Evolutionary conservation across 139 green algal genomes (phyloP).

Genomic region (Chlamydomonas applanata): DNA sequence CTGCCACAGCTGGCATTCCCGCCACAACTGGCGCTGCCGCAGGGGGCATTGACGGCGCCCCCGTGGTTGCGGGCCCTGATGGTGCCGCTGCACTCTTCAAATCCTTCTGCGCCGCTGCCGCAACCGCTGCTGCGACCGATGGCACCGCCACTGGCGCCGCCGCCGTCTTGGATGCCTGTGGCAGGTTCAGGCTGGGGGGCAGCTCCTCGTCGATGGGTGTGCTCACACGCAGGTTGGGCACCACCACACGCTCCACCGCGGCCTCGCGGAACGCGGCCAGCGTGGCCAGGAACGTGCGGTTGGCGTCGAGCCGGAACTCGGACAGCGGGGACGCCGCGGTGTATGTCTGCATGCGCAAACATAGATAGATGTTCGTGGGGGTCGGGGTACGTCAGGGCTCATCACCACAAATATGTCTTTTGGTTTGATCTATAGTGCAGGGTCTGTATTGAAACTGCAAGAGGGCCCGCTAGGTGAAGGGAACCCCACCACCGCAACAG

Average conservation of each 20-base stretch:
- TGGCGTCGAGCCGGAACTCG: slow-evolving; percentile 57
- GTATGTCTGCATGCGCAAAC: background rate
- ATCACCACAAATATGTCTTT: background rate
- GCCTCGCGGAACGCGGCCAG: slow-evolving; percentile 30
- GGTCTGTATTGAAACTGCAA: background rate
- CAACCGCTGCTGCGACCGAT: too few relatives aligned
- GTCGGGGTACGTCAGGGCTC: too few relatives aligned
- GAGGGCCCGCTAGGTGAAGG: background rate
- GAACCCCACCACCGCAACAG: background rate
- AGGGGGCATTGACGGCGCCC: too few relatives aligned
- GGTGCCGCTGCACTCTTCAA: too few relatives aligned
- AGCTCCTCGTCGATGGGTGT: background rate
- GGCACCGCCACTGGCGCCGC: too few relatives aligned
- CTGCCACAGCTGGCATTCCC: too few relatives aligned
- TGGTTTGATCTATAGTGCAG: background rate
- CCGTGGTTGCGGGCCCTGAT: too few relatives aligned
- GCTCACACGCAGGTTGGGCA: slow-evolving; percentile 21
- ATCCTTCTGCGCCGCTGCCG: too few relatives aligned
- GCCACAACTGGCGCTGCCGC: too few relatives aligned
- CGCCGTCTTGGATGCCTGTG: too few relatives aligned
- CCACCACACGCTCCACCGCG: slow-evolving; percentile 37
- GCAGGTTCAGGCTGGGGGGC: too few relatives aligned
- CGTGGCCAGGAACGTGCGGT: slow-evolving; percentile 44
- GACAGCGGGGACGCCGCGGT: background rate
- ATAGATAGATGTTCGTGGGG: background rate